Conservation (phyloP, 805 yeast species). For the Candida argentea region DNA sequence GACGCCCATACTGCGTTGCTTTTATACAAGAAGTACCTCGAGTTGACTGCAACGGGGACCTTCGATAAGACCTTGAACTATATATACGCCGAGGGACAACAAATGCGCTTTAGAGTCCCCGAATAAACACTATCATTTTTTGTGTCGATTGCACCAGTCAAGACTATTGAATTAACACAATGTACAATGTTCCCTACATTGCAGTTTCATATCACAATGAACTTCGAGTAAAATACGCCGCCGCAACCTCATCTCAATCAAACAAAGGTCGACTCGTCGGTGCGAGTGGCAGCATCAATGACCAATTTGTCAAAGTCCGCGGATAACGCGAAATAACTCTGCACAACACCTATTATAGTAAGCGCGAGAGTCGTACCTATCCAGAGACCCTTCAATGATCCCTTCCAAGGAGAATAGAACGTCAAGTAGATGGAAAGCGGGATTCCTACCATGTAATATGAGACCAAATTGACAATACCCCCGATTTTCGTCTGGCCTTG, state of each 20-base stretch:
- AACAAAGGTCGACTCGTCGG: conserved; percentile 9
- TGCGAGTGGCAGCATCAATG: conserved; percentile 29
- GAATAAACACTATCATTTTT: conserved; percentile 8
- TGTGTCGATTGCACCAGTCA: neutral
- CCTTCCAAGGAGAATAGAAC: conserved; percentile 35
- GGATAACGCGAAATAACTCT: conserved; percentile 24
- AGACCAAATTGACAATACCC: conserved; percentile 44
- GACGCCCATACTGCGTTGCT: conserved; percentile 84
- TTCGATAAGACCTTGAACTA: conserved; percentile 54
- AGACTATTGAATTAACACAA: too few relatives aligned
- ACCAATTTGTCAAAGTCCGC: conserved; percentile 29
- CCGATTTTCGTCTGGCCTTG: conserved; percentile 66
- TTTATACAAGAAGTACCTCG: conserved; percentile 62
- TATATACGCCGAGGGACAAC: conserved; percentile 64
- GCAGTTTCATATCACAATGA: too few relatives aligned
- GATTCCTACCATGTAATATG: conserved; percentile 53
- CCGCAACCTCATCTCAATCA: too few relatives aligned
- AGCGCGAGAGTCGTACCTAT: conserved; percentile 41
- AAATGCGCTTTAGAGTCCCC: conserved; percentile 44
- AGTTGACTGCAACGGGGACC: conserved; percentile 45
- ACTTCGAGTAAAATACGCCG: too few relatives aligned
- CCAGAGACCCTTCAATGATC: conserved; percentile 56
- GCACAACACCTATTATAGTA: conserved; percentile 36
- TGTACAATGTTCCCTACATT: too few relatives aligned
- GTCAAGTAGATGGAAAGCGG: conserved; percentile 50